phyloP scores from a whole-genome alignment of 202 grass and related monocot species.

The Hordeum pubiflorum region DNA sequence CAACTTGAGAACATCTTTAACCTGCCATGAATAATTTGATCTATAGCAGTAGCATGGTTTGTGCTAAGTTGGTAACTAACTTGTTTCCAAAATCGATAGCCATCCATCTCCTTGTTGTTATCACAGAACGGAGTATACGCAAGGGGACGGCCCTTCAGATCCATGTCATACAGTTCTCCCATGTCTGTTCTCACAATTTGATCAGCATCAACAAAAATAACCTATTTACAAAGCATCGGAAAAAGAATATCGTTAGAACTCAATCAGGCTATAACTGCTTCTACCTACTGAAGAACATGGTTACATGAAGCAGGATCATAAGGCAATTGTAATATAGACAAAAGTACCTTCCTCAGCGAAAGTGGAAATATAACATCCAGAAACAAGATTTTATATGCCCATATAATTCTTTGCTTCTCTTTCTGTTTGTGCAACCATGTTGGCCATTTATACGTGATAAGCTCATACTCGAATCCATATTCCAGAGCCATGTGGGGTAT shows the following conservation, averaged over 20 bases:
- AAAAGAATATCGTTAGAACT: slow-evolving; percentile 19
- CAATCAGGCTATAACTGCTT: slow-evolving; percentile 11
- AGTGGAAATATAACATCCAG: slow-evolving; percentile 97
- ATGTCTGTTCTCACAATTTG: slow-evolving; percentile 98
- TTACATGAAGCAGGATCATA: slow-evolving; percentile 14
- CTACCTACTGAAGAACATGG: neutral
- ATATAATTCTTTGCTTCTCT: slow-evolving; percentile 98
- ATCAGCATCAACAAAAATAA: slow-evolving; percentile 99
- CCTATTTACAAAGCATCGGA: slow-evolving; percentile 41
- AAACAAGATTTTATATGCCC: slow-evolving; percentile 99
- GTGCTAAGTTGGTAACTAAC: slow-evolving; percentile 46
- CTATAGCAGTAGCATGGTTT: slow-evolving; percentile 10
- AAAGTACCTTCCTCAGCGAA: slow-evolving; percentile 78
- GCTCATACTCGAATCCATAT: slow-evolving; percentile 92
- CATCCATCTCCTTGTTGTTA: slow-evolving; percentile 99
- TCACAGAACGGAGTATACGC: slow-evolving; percentile 99
- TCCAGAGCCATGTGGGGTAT: slow-evolving; percentile 92
- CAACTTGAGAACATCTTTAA: slow-evolving; percentile 18
- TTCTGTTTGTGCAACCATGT: slow-evolving; percentile 99
- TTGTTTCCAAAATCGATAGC: slow-evolving; percentile 98
- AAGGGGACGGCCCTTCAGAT: slow-evolving; percentile 91
- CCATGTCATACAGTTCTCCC: slow-evolving; percentile 98
- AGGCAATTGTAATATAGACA: neutral
- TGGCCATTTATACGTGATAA: slow-evolving; percentile 97
- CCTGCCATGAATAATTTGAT: slow-evolving; percentile 7